These are phyloP conservation scores for Calophaca sinica DNA, from an alignment of 306 rosid genomes.

Conservation along the genomic window DNA sequence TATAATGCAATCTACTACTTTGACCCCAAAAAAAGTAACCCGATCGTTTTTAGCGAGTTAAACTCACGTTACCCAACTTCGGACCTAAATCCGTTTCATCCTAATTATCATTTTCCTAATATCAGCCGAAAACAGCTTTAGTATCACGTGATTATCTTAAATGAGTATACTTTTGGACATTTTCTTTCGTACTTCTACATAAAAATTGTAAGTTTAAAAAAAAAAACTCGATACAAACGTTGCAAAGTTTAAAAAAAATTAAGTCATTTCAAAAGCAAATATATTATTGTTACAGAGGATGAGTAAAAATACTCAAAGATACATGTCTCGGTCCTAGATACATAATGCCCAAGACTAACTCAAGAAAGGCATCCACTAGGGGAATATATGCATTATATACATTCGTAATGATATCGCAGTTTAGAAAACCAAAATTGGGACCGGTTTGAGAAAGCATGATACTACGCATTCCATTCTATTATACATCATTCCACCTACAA, in stretches of 20 bases:
- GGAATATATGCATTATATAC: conserved; percentile 34
- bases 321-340: conserved; percentile 10
- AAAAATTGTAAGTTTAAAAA: too few relatives aligned
- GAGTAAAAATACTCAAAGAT: background rate
- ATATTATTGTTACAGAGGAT: background rate
- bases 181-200: too few relatives aligned
- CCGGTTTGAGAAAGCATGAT: conserved; percentile 6
- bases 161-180: too few relatives aligned
- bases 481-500: conserved; percentile 43
- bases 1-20: too few relatives aligned
- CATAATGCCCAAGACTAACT: background rate
- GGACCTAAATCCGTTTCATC: too few relatives aligned
- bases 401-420: conserved; percentile 5
- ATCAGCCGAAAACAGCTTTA: too few relatives aligned
- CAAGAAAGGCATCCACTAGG: background rate
- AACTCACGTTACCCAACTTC: too few relatives aligned
- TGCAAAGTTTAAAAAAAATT: background rate
- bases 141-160: too few relatives aligned
- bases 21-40: too few relatives aligned
- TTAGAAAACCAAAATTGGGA: conserved; percentile 15
- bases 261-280: background rate
- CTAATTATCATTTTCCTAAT: too few relatives aligned
- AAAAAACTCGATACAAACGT: too few relatives aligned
- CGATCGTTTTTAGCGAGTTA: too few relatives aligned
- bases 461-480: conserved; percentile 29